These are phyloP conservation scores for Blastobotrys americana DNA, from an alignment of 805 yeast species.

Conservation along the genomic window DNA sequence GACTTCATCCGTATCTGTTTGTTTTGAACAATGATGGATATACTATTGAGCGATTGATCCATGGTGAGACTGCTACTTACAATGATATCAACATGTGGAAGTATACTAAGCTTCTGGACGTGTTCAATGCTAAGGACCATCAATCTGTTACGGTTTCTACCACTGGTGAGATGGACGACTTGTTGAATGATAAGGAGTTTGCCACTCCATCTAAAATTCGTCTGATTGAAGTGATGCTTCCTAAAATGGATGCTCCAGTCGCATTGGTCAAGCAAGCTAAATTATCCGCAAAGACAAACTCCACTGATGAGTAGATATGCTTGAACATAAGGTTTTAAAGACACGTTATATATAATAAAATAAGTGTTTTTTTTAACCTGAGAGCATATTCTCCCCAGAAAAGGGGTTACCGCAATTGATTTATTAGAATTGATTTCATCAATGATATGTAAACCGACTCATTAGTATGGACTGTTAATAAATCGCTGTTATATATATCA, in stretches of 20 bases:
- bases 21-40: constrained; percentile 60
- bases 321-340: too few species aligned
- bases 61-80: constrained; percentile 47
- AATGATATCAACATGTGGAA: constrained; percentile 62
- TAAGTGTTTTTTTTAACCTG: too few species aligned
- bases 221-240: constrained; percentile 50
- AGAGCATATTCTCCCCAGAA: too few species aligned
- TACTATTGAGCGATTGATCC: constrained; percentile 56
- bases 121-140: constrained; percentile 50
- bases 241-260: constrained; percentile 54
- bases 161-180: constrained; percentile 41
- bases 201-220: constrained; percentile 40
- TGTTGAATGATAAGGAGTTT: constrained; percentile 37
- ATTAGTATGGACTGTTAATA: too few species aligned
- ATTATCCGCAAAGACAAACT: constrained; percentile 45
- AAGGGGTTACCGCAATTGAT: too few species aligned
- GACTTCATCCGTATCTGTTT: constrained; percentile 50
- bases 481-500: too few species aligned
- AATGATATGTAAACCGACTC: too few species aligned
- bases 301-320: neutral
- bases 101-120: constrained; percentile 37
- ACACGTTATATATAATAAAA: too few species aligned
- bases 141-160: constrained; percentile 39
- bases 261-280: constrained; percentile 62
- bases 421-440: too few species aligned